Percentiles rank a stretch among this genome's conserved stretches.
These are phyloP conservation scores for Stenogyne calaminthoides DNA, from an alignment of 305 asterid genomes.

Conservation along the genomic window DNA sequence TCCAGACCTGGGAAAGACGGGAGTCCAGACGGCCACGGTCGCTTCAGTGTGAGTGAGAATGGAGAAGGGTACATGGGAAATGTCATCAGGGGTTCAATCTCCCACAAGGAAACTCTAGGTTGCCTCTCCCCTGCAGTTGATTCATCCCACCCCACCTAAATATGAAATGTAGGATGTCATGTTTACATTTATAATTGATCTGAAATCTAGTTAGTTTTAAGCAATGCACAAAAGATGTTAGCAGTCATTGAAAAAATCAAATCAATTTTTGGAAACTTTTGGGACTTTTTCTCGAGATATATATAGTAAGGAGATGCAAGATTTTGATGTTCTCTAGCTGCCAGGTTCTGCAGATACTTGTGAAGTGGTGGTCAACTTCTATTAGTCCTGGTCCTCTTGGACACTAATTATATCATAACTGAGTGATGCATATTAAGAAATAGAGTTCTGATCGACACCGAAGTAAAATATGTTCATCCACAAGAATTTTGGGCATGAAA, in stretches of 20 bases:
- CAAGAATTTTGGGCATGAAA: conserved; percentile 20
- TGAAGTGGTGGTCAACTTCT: conserved; percentile 7
- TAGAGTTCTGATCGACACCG: background rate
- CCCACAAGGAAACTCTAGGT: conserved; percentile 94
- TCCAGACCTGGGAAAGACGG: conserved; percentile 73
- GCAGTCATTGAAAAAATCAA: background rate
- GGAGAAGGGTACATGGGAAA: conserved; percentile 93
- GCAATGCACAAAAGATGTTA: background rate
- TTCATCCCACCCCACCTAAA: conserved; percentile 97
- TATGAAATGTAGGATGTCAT: conserved; percentile 24
- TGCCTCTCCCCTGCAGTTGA: conserved; percentile 97
- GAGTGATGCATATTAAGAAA: background rate
- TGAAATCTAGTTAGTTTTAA: background rate
- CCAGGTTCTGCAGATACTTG: background rate
- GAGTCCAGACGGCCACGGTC: conserved; percentile 89
- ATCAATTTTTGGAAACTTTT: background rate
- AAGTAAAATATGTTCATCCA: conserved; percentile 12
- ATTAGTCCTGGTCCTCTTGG: background rate
- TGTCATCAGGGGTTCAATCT: conserved; percentile 82
- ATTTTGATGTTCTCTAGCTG: background rate
- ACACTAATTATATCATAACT: background rate
- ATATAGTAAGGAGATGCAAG: background rate
- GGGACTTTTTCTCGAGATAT: background rate
- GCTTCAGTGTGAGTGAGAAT: conserved; percentile 82
- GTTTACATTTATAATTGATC: background rate